Conservation (phyloP, 441 rosid genomes). For the Euphorbia schlechtendalii region DNA sequence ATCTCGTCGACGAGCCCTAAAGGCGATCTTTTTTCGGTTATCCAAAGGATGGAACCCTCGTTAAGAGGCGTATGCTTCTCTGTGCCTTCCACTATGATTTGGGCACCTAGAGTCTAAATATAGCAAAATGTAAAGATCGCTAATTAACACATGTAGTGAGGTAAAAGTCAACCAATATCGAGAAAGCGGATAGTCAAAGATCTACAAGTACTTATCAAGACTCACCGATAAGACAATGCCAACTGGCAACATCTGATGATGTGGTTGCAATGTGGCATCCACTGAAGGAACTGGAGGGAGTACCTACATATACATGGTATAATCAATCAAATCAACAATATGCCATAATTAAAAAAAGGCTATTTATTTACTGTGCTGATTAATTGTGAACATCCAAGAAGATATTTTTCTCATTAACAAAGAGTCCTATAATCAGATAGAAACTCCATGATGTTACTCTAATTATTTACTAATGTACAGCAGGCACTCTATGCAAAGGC, state of each 20-base stretch:
- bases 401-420: too few relatives aligned
- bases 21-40: slow-evolving; percentile 57
- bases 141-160: neutral
- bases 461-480: neutral
- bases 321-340: neutral
- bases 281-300: slow-evolving; percentile 87
- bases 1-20: slow-evolving; percentile 84
- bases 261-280: slow-evolving; percentile 46
- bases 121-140: slow-evolving; percentile 15
- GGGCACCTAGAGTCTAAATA: slow-evolving; percentile 55
- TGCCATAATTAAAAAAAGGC: neutral
- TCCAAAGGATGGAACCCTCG: slow-evolving; percentile 90
- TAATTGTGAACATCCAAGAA: too few relatives aligned
- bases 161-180: neutral
- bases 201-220: slow-evolving; percentile 1
- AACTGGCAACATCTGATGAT: slow-evolving; percentile 66
- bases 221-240: slow-evolving; percentile 82
- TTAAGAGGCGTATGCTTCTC: slow-evolving; percentile 78
- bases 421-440: neutral
- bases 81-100: slow-evolving; percentile 82
- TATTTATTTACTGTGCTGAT: neutral
- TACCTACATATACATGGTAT: slow-evolving; percentile 33
- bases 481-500: neutral
- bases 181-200: slow-evolving; percentile 6
- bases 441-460: neutral